phyloP scores from a whole-genome alignment of 306 rosid species.

The Vigna hirtella region DNA sequence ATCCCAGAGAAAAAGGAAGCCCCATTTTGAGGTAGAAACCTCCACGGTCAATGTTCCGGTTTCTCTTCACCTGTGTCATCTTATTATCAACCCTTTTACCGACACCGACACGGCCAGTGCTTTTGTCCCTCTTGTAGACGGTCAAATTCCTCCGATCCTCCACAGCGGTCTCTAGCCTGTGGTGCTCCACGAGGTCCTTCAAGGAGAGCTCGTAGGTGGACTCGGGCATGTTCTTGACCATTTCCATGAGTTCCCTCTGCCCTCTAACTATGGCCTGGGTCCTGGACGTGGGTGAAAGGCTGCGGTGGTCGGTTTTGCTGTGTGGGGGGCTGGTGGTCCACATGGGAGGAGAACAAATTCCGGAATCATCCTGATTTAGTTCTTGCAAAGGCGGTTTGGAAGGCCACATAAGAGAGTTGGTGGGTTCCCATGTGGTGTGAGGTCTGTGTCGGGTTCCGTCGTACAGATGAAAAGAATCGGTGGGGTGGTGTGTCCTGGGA shows the following conservation, averaged over 20 bases:
- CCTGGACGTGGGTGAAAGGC: conserved; percentile 70
- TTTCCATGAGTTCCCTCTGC: conserved; percentile 87
- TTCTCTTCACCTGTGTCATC: conserved; percentile 42
- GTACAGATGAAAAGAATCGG: conserved; percentile 43
- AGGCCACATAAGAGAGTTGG: conserved; percentile 50
- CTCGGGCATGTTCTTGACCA: conserved; percentile 91
- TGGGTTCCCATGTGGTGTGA: conserved; percentile 42
- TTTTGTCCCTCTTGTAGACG: conserved; percentile 12
- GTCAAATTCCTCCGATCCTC: conserved; percentile 22
- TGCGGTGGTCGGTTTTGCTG: conserved; percentile 45
- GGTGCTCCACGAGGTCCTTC: conserved; percentile 81
- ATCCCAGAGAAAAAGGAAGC: conserved; percentile 65
- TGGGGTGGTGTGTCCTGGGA: conserved; percentile 48
- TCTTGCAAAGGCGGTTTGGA: conserved; percentile 16
- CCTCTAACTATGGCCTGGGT: conserved; percentile 80
- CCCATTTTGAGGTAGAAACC: conserved; percentile 81
- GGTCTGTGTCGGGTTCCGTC: conserved; percentile 32
- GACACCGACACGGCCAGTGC: background rate
- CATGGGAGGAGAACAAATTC: conserved; percentile 64
- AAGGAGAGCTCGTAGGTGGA: conserved; percentile 84
- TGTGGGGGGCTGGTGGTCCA: conserved; percentile 59
- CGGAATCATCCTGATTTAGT: conserved; percentile 47
- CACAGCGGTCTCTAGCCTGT: conserved; percentile 30
- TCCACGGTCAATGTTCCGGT: conserved; percentile 54
- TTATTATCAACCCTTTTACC: conserved; percentile 40